These are phyloP conservation scores for Geotrichum restrictum DNA, from an alignment of 1,139 yeast species.

Conservation along the genomic window DNA sequence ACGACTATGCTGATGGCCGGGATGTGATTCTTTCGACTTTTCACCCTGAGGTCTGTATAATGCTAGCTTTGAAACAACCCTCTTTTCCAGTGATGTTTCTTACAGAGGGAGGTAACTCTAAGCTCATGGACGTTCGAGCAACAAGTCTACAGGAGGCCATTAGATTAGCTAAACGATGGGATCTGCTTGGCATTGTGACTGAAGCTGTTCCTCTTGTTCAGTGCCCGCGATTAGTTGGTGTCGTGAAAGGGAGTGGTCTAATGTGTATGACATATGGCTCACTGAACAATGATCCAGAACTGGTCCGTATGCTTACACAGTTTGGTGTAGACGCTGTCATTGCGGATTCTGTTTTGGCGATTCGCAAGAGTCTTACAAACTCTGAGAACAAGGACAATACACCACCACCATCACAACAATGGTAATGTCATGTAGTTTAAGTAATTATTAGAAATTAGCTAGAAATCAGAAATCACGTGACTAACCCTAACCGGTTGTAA, in stretches of 20 bases:
- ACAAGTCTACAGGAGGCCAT: constrained; percentile 86
- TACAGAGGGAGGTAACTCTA: constrained; percentile 79
- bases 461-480: too few species aligned
- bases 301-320: constrained; percentile 79
- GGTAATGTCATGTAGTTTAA: too few species aligned
- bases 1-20: constrained; percentile 72
- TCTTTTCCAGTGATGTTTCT: constrained; percentile 72
- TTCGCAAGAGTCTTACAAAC: constrained; percentile 62
- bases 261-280: constrained; percentile 95
- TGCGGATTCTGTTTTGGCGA: constrained; percentile 91
- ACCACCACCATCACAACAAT: too few species aligned
- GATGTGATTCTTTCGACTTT: constrained; percentile 89
- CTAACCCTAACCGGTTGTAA: too few species aligned
- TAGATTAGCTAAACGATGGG: constrained; percentile 88
- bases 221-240: constrained; percentile 85
- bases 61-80: constrained; percentile 88
- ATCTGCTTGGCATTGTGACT: constrained; percentile 83
- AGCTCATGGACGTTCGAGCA: constrained; percentile 87
- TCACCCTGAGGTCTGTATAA: constrained; percentile 87
- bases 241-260: constrained; percentile 82
- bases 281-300: constrained; percentile 78
- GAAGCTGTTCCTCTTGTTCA: constrained; percentile 80
- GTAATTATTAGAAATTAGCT: too few species aligned
- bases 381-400: background rate
- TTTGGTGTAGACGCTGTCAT: constrained; percentile 98